Evolutionary conservation across 768 basidiomycete genomes (phyloP).

Genomic region (Multifurca ochricompacta): DNA sequence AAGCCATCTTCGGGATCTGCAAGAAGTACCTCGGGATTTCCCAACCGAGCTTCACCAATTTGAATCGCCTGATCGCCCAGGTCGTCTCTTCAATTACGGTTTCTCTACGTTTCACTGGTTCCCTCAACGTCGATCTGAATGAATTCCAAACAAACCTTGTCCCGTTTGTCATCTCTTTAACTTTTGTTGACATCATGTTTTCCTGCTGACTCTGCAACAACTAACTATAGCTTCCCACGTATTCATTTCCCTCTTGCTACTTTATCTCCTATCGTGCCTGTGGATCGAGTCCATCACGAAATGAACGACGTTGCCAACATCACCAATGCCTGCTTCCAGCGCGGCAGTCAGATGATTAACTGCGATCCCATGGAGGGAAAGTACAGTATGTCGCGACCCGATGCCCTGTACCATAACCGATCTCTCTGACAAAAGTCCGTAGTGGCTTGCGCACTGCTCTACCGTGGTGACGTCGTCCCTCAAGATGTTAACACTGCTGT

Average conservation of each 20-base stretch:
- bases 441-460: constrained; percentile 64
- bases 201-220: neutral
- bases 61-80: constrained; percentile 59
- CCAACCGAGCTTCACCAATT: constrained; percentile 52
- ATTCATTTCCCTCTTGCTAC: too few species aligned
- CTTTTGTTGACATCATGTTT: constrained; percentile 14
- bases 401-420: neutral
- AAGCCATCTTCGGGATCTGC: constrained; percentile 61
- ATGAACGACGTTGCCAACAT: constrained; percentile 61
- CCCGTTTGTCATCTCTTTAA: constrained; percentile 29
- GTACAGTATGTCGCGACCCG: constrained; percentile 55
- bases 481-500: constrained; percentile 74
- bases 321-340: constrained; percentile 69
- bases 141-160: constrained; percentile 67
- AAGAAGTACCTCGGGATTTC: constrained; percentile 46
- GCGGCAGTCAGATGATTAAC: constrained; percentile 72
- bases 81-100: too few species aligned
- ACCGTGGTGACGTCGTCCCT: constrained; percentile 70
- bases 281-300: constrained; percentile 55
- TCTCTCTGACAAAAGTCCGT: neutral
- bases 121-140: constrained; percentile 59
- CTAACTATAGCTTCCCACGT: constrained; percentile 58
- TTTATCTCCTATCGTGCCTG: constrained; percentile 56
- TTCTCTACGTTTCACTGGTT: constrained; percentile 53
- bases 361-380: constrained; percentile 75